Evolutionary conservation across 352 stramenopile species (phyloP).

Genomic region (Stephanocyclus meneghinianus): DNA sequence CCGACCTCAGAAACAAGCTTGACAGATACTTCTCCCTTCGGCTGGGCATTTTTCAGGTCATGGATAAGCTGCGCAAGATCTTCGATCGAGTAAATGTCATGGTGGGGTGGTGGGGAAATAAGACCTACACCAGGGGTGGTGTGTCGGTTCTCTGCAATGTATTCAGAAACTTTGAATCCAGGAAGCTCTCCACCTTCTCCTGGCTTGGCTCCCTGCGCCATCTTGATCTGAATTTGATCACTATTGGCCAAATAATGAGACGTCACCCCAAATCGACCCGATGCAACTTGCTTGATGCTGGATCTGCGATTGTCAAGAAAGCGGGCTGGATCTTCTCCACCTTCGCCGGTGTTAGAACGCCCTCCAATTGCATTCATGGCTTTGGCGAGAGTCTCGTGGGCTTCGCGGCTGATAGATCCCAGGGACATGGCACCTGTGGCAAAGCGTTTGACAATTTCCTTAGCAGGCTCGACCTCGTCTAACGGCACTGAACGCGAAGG

Average conservation of each 20-base stretch:
- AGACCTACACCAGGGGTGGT: slow-evolving; percentile 94
- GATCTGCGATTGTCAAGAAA: slow-evolving; percentile 87
- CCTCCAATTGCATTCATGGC: slow-evolving; percentile 94
- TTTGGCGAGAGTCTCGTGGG: slow-evolving; percentile 92
- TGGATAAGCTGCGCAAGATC: slow-evolving; percentile 97
- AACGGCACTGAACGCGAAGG: slow-evolving; percentile 87
- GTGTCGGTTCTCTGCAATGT: slow-evolving; percentile 93
- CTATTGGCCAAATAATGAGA: slow-evolving; percentile 96
- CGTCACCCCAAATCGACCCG: slow-evolving; percentile 93
- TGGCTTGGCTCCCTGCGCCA: slow-evolving; percentile 95
- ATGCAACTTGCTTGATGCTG: slow-evolving; percentile 93
- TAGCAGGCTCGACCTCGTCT: slow-evolving; percentile 90
- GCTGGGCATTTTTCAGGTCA: slow-evolving; percentile 96
- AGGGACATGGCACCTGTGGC: slow-evolving; percentile 94
- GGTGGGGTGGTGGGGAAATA: slow-evolving; percentile 94
- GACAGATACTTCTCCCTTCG: slow-evolving; percentile 89
- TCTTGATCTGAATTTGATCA: slow-evolving; percentile 98
- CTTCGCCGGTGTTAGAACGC: slow-evolving; percentile 94
- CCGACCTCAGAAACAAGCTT: slow-evolving; percentile 96
- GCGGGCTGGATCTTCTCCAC: slow-evolving; percentile 89
- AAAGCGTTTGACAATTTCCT: slow-evolving; percentile 95
- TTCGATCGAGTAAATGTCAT: slow-evolving; percentile 99
- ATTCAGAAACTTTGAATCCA: slow-evolving; percentile 91
- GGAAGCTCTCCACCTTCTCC: slow-evolving; percentile 94
- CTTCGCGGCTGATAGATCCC: slow-evolving; percentile 93